Conservation (phyloP, 345 rosid species). For the Syzygium jambos region DNA sequence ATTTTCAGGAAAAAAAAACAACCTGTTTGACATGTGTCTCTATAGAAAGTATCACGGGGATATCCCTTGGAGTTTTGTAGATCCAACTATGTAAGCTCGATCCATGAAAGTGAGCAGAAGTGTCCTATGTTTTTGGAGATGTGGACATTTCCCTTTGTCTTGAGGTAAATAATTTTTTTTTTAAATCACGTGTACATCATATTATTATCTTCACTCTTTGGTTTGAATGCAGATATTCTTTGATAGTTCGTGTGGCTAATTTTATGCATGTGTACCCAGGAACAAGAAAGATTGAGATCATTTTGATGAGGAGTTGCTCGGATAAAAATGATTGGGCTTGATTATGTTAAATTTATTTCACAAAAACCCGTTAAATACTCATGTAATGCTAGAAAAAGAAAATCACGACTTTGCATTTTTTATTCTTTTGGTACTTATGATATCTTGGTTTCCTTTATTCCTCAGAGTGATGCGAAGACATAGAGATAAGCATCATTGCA, state of each 20-base stretch:
- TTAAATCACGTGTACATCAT: neutral
- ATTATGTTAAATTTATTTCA: neutral
- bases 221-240: neutral
- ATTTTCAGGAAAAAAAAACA: neutral
- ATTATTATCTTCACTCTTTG: neutral
- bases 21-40: neutral
- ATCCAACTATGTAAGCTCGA: neutral
- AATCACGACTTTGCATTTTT: neutral
- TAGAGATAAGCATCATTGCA: neutral
- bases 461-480: neutral
- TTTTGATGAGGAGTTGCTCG: neutral
- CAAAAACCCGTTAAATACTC: neutral
- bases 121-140: neutral
- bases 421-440: neutral
- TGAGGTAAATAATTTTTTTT: neutral
- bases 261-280: neutral
- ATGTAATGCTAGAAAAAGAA: neutral
- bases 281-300: neutral
- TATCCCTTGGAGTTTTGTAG: neutral
- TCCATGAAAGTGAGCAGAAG: neutral
- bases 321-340: neutral
- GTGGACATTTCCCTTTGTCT: neutral
- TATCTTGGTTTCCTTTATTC: neutral
- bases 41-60: neutral
- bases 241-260: neutral